Evolutionary conservation across 2,329 filamentous ascomycete species (phyloP).

Genomic region (Fusarium caatingaense): DNA sequence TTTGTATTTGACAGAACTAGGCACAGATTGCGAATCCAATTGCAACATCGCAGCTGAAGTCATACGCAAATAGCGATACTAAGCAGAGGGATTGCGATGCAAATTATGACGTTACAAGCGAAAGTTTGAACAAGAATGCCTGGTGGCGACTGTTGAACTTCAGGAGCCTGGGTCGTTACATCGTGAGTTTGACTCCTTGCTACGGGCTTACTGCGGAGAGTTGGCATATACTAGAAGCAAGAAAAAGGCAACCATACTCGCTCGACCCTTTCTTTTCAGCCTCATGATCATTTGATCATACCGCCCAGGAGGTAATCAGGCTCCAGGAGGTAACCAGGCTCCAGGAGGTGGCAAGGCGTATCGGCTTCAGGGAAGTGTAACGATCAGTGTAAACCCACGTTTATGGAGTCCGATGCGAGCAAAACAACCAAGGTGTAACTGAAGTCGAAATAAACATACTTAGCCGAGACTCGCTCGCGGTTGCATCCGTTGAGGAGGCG

Average conservation of each 20-base stretch:
- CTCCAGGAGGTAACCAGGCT: background rate
- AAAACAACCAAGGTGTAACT: background rate
- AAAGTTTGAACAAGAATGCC: accelerated
- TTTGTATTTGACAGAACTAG: background rate
- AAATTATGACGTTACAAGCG: background rate
- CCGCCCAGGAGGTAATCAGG: background rate
- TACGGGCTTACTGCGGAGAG: background rate
- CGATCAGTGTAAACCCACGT: background rate
- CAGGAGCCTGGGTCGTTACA: background rate
- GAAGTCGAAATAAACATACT: accelerated
- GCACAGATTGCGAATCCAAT: background rate
- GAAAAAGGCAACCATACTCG: background rate
- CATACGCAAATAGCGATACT: background rate
- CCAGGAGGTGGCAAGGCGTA: background rate
- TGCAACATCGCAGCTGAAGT: background rate
- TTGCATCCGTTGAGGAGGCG: background rate
- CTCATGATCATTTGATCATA: background rate
- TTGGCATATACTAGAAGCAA: background rate
- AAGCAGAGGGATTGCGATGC: background rate
- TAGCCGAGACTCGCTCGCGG: background rate
- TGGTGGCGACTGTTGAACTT: background rate
- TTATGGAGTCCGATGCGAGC: background rate
- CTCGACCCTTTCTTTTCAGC: background rate
- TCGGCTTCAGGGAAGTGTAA: background rate
- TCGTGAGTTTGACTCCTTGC: background rate